A percentile compares a stretch with the other conserved stretches of the same genome.
phyloP scores from a whole-genome alignment of 805 yeast genomes.

The Candida khao-thaluensis region DNA sequence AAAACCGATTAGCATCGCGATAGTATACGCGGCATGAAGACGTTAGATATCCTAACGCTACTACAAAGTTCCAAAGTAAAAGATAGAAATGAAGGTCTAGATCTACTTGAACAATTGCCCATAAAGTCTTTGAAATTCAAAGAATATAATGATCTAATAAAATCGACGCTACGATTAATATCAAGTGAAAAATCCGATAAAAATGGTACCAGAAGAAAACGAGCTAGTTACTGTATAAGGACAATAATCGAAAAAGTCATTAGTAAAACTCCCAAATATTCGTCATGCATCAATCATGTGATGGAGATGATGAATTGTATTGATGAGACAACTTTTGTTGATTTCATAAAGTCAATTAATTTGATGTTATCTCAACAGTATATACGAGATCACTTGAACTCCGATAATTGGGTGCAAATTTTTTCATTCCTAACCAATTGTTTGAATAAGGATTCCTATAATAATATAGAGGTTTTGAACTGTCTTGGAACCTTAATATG shows the following conservation, averaged over 20 bases:
- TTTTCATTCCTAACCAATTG: not conserved
- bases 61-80: slow-evolving; percentile 5
- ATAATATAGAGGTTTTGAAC: slow-evolving; percentile 3
- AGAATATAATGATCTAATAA: slow-evolving; percentile 8
- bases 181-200: slow-evolving; percentile 3
- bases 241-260: slow-evolving; percentile 5
- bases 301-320: slow-evolving; percentile 1
- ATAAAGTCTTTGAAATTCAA: not conserved
- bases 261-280: slow-evolving; percentile 3
- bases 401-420: slow-evolving; percentile 26
- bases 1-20: no score
- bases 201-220: slow-evolving; percentile 4
- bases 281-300: slow-evolving; percentile 5
- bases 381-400: slow-evolving; percentile 32
- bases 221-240: slow-evolving; percentile 7
- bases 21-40: not conserved
- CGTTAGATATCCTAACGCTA: not conserved
- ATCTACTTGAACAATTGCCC: not conserved
- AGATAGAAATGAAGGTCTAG: slow-evolving; percentile 9
- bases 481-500: slow-evolving; percentile 5
- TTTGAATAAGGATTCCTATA: not conserved
- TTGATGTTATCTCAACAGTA: slow-evolving; percentile 22
- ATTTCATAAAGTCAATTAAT: slow-evolving; percentile 23
- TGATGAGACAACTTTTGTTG: slow-evolving; percentile 14
- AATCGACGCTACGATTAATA: not conserved